A percentile compares a stretch with the other conserved stretches of the same genome.
These are phyloP conservation scores for Leccinum sublutescens DNA, from an alignment of 768 basidiomycete genomes.

Conservation along the genomic window DNA sequence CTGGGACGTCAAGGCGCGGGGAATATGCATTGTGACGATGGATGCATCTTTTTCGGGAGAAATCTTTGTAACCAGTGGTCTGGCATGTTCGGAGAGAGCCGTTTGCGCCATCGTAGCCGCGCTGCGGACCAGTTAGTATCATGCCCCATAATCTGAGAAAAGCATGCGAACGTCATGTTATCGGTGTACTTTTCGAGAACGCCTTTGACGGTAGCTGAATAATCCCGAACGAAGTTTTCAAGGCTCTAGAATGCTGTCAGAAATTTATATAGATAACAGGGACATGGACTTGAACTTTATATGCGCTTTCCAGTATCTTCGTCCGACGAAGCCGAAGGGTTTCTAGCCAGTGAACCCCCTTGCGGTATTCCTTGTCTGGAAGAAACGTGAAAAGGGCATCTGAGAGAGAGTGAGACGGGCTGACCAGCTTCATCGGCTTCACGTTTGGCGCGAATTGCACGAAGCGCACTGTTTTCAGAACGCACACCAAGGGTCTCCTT, in stretches of 20 bases:
- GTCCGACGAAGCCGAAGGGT: constrained; percentile 78
- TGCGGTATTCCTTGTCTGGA: constrained; percentile 86
- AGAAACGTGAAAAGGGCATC: constrained; percentile 2
- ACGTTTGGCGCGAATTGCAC: constrained; percentile 78
- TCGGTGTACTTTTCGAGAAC: constrained; percentile 75
- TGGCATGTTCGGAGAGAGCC: constrained; percentile 66
- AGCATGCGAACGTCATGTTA: constrained; percentile 54
- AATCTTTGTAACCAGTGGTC: constrained; percentile 60
- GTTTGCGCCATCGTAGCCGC: constrained; percentile 77
- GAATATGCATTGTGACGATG: constrained; percentile 53
- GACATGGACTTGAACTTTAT: constrained; percentile 49
- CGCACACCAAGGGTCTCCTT: constrained; percentile 61
- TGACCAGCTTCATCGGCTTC: constrained; percentile 90
- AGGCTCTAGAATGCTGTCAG: constrained; percentile 55
- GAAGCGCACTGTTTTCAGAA: constrained; percentile 62
- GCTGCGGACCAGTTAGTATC: constrained; percentile 36
- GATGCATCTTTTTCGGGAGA: constrained; percentile 69
- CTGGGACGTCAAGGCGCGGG: constrained; percentile 59
- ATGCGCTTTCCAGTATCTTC: constrained; percentile 80
- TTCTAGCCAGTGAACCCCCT: constrained; percentile 90
- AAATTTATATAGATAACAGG: neutral
- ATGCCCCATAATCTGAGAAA: neutral
- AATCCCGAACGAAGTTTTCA: constrained; percentile 75
- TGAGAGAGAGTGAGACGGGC: constrained; percentile 10
- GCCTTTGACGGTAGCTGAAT: constrained; percentile 58